Evolutionary conservation across 306 rosid genomes (phyloP).

Genomic region (Sphenostylis stenocarpa): DNA sequence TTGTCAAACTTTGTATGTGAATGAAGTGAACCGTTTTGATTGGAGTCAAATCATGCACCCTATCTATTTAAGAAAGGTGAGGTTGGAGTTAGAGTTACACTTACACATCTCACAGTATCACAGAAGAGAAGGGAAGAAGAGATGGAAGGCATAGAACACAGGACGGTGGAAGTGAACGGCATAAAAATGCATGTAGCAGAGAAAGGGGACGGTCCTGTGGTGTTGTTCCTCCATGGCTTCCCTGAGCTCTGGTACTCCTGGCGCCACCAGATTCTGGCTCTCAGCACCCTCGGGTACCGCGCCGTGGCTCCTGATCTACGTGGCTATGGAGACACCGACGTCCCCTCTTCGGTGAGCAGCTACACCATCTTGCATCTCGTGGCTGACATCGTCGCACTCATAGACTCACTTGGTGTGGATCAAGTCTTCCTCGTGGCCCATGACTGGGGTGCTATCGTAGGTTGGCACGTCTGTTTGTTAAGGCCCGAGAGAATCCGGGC

Average conservation of each 20-base stretch:
- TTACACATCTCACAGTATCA: background rate
- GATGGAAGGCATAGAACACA: background rate
- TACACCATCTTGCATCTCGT: background rate
- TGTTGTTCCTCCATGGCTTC: background rate
- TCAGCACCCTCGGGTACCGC: background rate
- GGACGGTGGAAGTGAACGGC: background rate
- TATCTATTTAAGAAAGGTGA: background rate
- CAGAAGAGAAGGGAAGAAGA: background rate
- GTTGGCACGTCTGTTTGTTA: background rate
- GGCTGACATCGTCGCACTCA: background rate
- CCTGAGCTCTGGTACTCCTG: background rate
- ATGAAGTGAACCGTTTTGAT: too few species aligned
- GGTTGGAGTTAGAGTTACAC: too few species aligned
- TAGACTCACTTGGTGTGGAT: background rate
- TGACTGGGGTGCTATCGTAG: background rate
- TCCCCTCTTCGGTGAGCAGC: background rate
- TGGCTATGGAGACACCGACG: background rate
- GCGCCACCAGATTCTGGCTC: constrained; percentile 7
- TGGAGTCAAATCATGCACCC: too few species aligned
- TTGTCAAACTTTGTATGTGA: too few species aligned
- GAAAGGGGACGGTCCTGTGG: background rate
- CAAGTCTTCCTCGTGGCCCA: background rate
- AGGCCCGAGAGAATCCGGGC: background rate
- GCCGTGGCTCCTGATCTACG: background rate
- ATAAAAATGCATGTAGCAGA: background rate